phyloP scores from a whole-genome alignment of 1,139 yeast species.

The Arxiozyma heterogenica region DNA sequence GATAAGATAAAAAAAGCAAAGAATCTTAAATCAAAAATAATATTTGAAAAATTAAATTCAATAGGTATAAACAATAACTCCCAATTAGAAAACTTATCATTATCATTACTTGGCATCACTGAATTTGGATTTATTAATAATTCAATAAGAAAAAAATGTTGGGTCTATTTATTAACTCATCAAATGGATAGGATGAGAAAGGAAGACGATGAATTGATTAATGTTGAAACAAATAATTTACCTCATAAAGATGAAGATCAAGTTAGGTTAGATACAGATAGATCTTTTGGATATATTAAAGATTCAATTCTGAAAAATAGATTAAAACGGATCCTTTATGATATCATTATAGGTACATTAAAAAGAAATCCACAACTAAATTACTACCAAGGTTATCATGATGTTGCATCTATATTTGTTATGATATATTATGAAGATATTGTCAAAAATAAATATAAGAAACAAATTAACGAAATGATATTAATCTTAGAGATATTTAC shows the following conservation, averaged over 20 bases:
- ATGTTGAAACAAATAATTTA: neutral
- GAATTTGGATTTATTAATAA: conserved; percentile 22
- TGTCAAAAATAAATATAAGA: neutral
- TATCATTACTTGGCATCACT: conserved; percentile 17
- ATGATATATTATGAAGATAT: conserved; percentile 37
- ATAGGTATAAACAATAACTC: neutral
- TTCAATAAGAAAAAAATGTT: conserved; percentile 15
- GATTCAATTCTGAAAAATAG: conserved; percentile 15
- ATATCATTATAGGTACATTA: conserved; percentile 47
- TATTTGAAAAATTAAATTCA: neutral
- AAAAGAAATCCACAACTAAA: conserved; percentile 51
- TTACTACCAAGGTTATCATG: conserved; percentile 93
- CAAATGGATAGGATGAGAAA: conserved; percentile 7
- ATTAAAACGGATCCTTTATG: conserved; percentile 37
- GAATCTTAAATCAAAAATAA: neutral
- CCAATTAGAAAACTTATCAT: neutral
- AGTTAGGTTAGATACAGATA: conserved; percentile 62
- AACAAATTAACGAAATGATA: conserved; percentile 30
- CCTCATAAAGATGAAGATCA: conserved; percentile 57
- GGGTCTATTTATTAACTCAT: conserved; percentile 15
- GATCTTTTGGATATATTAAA: conserved; percentile 46
- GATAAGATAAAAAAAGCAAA: neutral
- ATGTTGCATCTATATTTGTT: conserved; percentile 63
- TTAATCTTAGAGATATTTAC: conserved; percentile 50
- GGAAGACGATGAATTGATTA: neutral